Evolutionary conservation across 2,329 filamentous ascomycete genomes (phyloP), one percentile per base, ranked within the genome.

Genomic region (Aspergillus hiratsukae): DNA sequence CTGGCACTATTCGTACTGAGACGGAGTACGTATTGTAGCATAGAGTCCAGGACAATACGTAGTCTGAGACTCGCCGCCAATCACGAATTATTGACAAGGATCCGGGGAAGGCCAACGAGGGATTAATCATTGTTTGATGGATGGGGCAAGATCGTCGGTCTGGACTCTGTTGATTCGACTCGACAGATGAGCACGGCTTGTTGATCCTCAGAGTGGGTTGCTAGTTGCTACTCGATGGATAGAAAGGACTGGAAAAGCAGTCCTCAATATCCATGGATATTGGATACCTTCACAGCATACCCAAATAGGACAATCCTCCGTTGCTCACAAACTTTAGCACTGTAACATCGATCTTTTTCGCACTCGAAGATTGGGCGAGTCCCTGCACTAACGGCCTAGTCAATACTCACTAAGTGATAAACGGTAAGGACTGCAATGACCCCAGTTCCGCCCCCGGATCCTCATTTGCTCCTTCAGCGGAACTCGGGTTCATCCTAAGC

Each of bases 361-460:
- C 19, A 11, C 11, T 46, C 21, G 21, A 46, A 19, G 43, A 46
- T 46, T 46, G 43, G 43, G 17, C 27, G 19, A 46, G 23, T 17
- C 31, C 5, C 31, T 37, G 31, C 31, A 37, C 31, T 37, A 37
- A 17, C 7, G 14, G 31, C 5, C 14, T 37, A 17, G 31, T 37
- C 31, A 2, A 7, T 7, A n/a, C 1, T 14, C n/a, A 11, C 40
- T 21, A 43, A 43, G 19, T 21, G n/a, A 17, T 43, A 21, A 43
- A 19, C 10, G 4, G 40, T 43, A 43, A 37, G 31, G 31, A 37
- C 31, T 7, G 5, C 0, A 4, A 19, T 17, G 49, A 31, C 53
- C 49, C 59, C 58, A 55, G 58, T 27, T 46, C 63, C 63, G 60
- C 60, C 63, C 63, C 63, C 63, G 56, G 60, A 65, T 60, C 59